Evolutionary conservation across 352 stramenopile genomes (phyloP), one percentile per base, ranked within the genome.

Genomic region (Pythium guiyangense): DNA sequence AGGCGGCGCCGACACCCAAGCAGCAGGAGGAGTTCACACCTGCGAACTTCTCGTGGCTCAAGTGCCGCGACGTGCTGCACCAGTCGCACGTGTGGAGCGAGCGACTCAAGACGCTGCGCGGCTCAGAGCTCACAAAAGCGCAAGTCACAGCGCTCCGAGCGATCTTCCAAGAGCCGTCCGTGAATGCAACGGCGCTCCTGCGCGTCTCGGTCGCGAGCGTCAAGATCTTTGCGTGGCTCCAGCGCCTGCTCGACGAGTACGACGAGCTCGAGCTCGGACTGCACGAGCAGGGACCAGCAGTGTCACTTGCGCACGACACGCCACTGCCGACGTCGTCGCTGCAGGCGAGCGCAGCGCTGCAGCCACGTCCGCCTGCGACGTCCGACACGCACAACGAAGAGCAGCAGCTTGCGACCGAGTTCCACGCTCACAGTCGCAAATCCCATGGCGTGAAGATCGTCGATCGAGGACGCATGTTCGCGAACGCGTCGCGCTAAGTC

Each of bases 181-280:
- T 90, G 34, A 79, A 70, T 20, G 74, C 84, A 46, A 60, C 61
- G 8, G 60, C 75, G 12, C 84, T 90, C 39, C 62, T 80, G 2
- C 77, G 75, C 20, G 77, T 87, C 29, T 71, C 73, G 15, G 68
- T 70, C 27, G 77, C 79, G 4, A 77, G 71, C n/a, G 71, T 77
- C 47, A 88, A 88, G 51, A 74, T 90, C 22, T 86, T 79, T 39
- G 20, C 59, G 29, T 88, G 77, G 77, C 62, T 90, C 18, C 76
- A 86, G 50, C 71, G 66, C 6, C 64, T 90, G 14, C 57, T 90
- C 10, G 74, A 86, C 22, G 71, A 88, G 29, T 80, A 70, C 51
- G 74, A 86, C 54, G 74, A 85, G 42, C 66, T 69, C 51, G 66
- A 77, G 49, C 59, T 90, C 15, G 78, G 78, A 5, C 63, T 88